Evolutionary conservation across 2,329 filamentous ascomycete species (phyloP), one percentile per base, ranked within the genome.

Genomic region (Sphaerostilbella broomeana): DNA sequence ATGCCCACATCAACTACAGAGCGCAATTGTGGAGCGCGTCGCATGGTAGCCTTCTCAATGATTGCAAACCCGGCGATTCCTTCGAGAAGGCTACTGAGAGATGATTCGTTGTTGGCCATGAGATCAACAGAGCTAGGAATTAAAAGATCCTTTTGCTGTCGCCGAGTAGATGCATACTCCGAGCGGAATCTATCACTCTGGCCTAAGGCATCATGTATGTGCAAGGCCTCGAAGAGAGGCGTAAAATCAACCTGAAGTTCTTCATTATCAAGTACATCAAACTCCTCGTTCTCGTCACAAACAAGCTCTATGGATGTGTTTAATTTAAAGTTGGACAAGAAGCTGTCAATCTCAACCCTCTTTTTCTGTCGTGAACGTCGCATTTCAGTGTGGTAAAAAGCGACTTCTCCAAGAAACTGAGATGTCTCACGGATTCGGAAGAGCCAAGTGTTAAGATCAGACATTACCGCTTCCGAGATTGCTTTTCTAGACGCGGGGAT

Each of bases 231-330:
- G 49, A 95, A 94, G 3, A 98, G 68, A 1, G 92, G 92, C 0
- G 84, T 88, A 55, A 98, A 98, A 55, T 97, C 87, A 19, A 97
- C 88, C 55, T 92, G 84, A 1, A 95, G 73, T 49, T 95, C 89
- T 42, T 98, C 92, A 50, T 97, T 97, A 57, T 95, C 85, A 21
- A 98, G 68, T 7, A 97, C 81, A 57, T 98, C 89, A 53, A 94
- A 95, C 57, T 98, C 92, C 55, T 97, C 89, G 42, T 78, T 84
- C 63, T 98, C 92, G 51, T 98, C 92, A 30, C 87, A 89, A 6
- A 97, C 89, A 31, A 97, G 72, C 62, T 98, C 92, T 48, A 97
- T 92, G 3, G 92, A 84, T 7, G 92, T 97, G 59, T 97, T 98
- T 20, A 98, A 68, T 57, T 86, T 94, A 67, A 95, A 95, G 50